Conservation (phyloP, 352 stramenopile species). For the Phytophthora colocasiae region DNA sequence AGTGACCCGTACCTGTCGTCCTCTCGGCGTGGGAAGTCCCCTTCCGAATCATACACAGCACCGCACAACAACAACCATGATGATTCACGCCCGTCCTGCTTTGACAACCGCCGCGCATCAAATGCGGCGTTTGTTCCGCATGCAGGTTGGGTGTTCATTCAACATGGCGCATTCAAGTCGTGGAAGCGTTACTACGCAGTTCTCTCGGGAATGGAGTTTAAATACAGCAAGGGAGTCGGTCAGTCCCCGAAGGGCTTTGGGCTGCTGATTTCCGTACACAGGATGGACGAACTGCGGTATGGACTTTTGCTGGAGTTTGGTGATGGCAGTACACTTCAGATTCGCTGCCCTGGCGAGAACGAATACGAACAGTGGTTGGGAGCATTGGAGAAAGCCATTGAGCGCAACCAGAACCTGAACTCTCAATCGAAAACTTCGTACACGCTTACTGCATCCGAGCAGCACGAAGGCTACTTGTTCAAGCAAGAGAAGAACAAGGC, state of each 20-base stretch:
- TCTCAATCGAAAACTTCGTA: slow-evolving; percentile 77
- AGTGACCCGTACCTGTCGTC: slow-evolving; percentile 49
- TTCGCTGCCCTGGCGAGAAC: slow-evolving; percentile 50
- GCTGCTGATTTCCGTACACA: slow-evolving; percentile 51
- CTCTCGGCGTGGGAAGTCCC: slow-evolving; percentile 29
- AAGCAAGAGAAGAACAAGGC: slow-evolving; percentile 63
- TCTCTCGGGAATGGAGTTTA: slow-evolving; percentile 76
- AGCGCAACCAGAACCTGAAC: slow-evolving; percentile 56
- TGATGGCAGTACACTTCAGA: slow-evolving; percentile 48
- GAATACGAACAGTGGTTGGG: slow-evolving; percentile 66
- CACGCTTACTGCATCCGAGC: slow-evolving; percentile 64
- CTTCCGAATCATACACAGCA: slow-evolving; percentile 33
- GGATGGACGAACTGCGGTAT: slow-evolving; percentile 52
- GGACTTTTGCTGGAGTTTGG: slow-evolving; percentile 66
- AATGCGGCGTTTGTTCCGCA: slow-evolving; percentile 65
- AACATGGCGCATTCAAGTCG: slow-evolving; percentile 60
- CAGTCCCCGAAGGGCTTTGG: slow-evolving; percentile 76
- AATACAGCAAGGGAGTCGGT: slow-evolving; percentile 69
- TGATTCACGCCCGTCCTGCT: slow-evolving; percentile 55
- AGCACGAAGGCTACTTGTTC: slow-evolving; percentile 77
- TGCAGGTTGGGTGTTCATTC: slow-evolving; percentile 74
- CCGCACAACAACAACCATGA: slow-evolving; percentile 33
- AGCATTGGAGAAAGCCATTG: slow-evolving; percentile 58
- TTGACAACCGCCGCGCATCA: slow-evolving; percentile 65
- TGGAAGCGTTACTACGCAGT: slow-evolving; percentile 83